phyloP scores from a whole-genome alignment of 805 yeast genomes.

The Groenewaldozyma salmanticensis region DNA sequence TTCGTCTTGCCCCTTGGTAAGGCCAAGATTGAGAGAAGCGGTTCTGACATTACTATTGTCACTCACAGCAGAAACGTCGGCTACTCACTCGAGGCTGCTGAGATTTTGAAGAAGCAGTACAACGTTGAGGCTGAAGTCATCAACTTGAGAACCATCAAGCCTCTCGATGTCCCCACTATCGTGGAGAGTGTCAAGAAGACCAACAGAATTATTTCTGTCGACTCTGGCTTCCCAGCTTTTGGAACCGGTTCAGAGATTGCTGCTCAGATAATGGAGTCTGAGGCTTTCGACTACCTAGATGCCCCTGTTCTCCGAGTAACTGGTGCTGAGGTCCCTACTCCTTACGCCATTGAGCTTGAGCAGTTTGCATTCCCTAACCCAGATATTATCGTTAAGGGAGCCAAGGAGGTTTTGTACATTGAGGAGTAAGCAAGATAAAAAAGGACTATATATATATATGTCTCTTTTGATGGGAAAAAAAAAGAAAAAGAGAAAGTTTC shows the following conservation, averaged over 20 bases:
- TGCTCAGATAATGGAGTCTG: constrained; percentile 97
- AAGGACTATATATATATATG: neutral
- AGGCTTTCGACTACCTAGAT: constrained; percentile 95
- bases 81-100: constrained; percentile 85
- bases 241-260: constrained; percentile 98
- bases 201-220: constrained; percentile 90
- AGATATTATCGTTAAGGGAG: constrained; percentile 74
- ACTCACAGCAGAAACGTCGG: constrained; percentile 88
- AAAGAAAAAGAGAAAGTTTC: neutral
- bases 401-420: constrained; percentile 32
- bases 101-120: constrained; percentile 68
- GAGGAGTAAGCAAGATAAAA: constrained; percentile 16
- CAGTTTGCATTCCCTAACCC: constrained; percentile 98
- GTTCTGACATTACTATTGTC: constrained; percentile 81
- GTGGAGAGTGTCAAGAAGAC: constrained; percentile 90
- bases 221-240: constrained; percentile 95
- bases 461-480: neutral
- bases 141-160: constrained; percentile 95
- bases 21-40: constrained; percentile 92
- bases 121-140: constrained; percentile 88
- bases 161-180: constrained; percentile 82
- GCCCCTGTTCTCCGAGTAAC: constrained; percentile 98
- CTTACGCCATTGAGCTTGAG: constrained; percentile 92
- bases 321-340: constrained; percentile 99
- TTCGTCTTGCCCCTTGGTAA: constrained; percentile 87